phyloP scores from a whole-genome alignment of 495 filamentous ascomycete species.

The Podospora australis region DNA sequence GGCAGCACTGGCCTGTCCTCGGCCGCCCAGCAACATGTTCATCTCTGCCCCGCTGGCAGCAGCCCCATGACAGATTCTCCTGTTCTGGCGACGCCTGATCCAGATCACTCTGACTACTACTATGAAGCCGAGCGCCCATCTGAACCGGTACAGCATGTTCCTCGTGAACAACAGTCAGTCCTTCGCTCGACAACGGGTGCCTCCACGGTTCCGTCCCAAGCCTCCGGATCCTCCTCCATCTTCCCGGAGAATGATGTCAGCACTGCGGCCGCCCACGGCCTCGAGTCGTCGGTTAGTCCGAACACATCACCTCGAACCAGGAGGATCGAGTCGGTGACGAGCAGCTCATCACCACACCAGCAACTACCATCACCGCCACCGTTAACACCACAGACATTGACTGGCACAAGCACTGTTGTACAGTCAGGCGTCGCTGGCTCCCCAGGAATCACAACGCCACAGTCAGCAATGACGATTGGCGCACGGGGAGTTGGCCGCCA shows the following conservation, averaged over 20 bases:
- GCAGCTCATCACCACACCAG: not conserved
- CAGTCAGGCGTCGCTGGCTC: not conserved
- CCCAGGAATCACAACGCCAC: not conserved
- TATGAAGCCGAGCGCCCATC: not conserved
- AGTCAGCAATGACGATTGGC: too few species aligned
- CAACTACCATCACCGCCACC: not conserved
- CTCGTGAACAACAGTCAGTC: not conserved
- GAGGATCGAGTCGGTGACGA: not conserved
- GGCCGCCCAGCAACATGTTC: constrained; percentile 1
- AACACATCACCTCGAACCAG: constrained; percentile 6
- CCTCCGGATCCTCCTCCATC: not conserved
- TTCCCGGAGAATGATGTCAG: constrained; percentile 3
- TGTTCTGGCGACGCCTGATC: not conserved
- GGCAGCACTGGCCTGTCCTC: not conserved
- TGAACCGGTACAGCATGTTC: not conserved
- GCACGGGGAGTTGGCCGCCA: too few species aligned
- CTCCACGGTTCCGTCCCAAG: not conserved
- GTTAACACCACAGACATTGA: not conserved
- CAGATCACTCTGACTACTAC: not conserved
- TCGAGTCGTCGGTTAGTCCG: constrained; percentile 17
- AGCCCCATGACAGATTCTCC: too few species aligned
- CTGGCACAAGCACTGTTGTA: not conserved
- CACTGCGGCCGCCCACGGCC: constrained; percentile 6
- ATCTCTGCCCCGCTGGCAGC: not conserved
- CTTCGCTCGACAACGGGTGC: not conserved